Percentiles rank a stretch among this genome's conserved stretches.
Evolutionary conservation across 2,329 filamentous ascomycete genomes (phyloP).

Genomic region (Teratosphaeria epicoccoides): DNA sequence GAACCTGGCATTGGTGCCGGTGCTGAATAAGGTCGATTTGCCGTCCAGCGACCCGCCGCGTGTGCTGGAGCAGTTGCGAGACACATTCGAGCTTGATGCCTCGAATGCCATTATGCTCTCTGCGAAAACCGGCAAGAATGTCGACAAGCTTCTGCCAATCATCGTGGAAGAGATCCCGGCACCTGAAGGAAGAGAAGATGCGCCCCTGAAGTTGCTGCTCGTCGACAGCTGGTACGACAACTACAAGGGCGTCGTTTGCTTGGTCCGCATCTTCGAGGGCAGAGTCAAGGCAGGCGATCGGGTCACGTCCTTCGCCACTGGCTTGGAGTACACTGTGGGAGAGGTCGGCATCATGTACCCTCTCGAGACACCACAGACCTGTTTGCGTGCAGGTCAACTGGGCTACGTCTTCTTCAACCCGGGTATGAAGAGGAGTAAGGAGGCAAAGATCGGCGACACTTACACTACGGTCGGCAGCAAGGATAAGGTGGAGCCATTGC

Average conservation of each 20-base stretch:
- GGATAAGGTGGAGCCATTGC: slow-evolving; percentile 64
- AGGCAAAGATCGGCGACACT: slow-evolving; percentile 92
- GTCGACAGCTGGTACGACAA: slow-evolving; percentile 98
- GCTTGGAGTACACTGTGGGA: slow-evolving; percentile 81
- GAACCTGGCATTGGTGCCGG: slow-evolving; percentile 73
- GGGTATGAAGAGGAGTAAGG: slow-evolving; percentile 92
- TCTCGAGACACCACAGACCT: slow-evolving; percentile 66
- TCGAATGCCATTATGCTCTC: slow-evolving; percentile 68
- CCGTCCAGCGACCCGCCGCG: slow-evolving; percentile 77
- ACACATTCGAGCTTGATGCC: slow-evolving; percentile 77
- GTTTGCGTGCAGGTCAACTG: slow-evolving; percentile 81
- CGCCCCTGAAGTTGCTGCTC: slow-evolving; percentile 71
- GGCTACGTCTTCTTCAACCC: slow-evolving; percentile 97
- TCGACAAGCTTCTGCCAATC: slow-evolving; percentile 68
- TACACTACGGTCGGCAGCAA: slow-evolving; percentile 76
- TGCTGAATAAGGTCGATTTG: slow-evolving; percentile 95
- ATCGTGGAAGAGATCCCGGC: slow-evolving; percentile 78
- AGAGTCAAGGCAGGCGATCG: slow-evolving; percentile 71
- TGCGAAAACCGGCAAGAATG: slow-evolving; percentile 87
- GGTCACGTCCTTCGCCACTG: slow-evolving; percentile 78
- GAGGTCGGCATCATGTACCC: slow-evolving; percentile 97
- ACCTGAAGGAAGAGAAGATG: slow-evolving; percentile 61
- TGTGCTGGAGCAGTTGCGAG: slow-evolving; percentile 75
- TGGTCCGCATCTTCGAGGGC: slow-evolving; percentile 88
- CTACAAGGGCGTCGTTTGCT: slow-evolving; percentile 83